Evolutionary conservation across 331 rosid genomes (phyloP), one percentile per base, ranked within the genome.

Genomic region (Malus hybrid): DNA sequence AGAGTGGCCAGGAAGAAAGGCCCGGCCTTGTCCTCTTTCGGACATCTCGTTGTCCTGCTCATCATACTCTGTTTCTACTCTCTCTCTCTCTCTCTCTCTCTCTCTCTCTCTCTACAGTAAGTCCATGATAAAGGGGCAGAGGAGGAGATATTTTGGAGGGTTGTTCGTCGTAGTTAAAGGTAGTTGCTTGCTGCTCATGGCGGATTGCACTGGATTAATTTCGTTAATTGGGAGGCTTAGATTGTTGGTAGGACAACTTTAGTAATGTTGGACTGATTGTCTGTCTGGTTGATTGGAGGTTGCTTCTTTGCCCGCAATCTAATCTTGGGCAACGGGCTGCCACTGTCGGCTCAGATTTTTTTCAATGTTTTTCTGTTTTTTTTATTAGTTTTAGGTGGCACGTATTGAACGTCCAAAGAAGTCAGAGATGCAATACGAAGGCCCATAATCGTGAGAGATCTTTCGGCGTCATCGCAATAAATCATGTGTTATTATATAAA

Each of bases 1-100:
- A 90, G 77, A 28, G 92, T 87, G 10, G 81, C 88, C 3, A 68
- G 30, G 91, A 94, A 94, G 80, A 90, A 92, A 16, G 69, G 30
- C 72, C 79, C 91, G 2, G 82, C 82, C 42, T 63, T 79, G 55
- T 46, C 81, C 64, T 79, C 69, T 36, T 76, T 55, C 50, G 39
- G 82, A 32, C 20, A n/a, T 13, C 52, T 66, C 6, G 26, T 61
- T 5, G 30, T 64, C 6, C 74, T 71, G 6, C 68, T 88, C 93
- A 86, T 90, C 6, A 5, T 79, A 39, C 75, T 20, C 61, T 68
- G 22, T 13, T 36, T 55, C 79, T 69, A 36, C 44, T 8, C 44
- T 36, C 34, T 32, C 34, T 32, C 12, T 60, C 14, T 58, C n/a
- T 7, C 60, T 20, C 14, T 10, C 32, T 58, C 2, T 61, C 10